phyloP scores from a whole-genome alignment of 257 asterid species.

The Nicotiana noctiflora region DNA sequence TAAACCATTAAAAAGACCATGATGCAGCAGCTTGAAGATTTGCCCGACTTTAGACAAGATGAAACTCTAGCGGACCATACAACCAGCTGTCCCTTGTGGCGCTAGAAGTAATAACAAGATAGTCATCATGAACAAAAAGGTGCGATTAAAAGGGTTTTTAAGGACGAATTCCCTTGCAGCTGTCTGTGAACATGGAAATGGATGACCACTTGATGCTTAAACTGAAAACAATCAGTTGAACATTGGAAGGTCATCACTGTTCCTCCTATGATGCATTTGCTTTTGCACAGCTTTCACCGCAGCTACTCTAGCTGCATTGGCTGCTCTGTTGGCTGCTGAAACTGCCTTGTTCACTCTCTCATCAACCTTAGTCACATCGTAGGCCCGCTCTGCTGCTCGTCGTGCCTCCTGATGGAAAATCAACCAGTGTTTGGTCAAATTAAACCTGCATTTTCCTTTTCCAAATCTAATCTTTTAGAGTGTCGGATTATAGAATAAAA shows the following conservation, averaged over 20 bases:
- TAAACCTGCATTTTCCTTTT: neutral
- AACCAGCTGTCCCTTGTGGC: neutral
- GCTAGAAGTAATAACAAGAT: neutral
- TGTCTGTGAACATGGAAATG: neutral
- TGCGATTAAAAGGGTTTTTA: neutral
- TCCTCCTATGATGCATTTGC: conserved; percentile 31
- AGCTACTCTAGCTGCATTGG: conserved; percentile 41
- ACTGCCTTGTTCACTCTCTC: conserved; percentile 39
- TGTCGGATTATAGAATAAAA: neutral
- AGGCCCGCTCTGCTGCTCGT: conserved; percentile 34
- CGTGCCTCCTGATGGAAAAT: conserved; percentile 31
- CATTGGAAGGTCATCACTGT: conserved; percentile 24
- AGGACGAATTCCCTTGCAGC: neutral
- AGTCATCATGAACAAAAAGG: neutral
- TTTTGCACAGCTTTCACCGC: conserved; percentile 39
- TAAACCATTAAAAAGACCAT: neutral
- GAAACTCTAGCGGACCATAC: neutral
- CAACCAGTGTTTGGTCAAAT: neutral
- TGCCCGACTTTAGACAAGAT: neutral
- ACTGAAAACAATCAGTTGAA: neutral
- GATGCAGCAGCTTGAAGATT: neutral
- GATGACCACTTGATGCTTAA: neutral
- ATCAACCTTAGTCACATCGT: conserved; percentile 32
- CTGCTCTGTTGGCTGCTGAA: conserved; percentile 32
- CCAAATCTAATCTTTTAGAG: neutral